Evolutionary conservation across 306 rosid species (phyloP), one percentile per base, ranked within the genome.

Genomic region (Quercus engelmannii): DNA sequence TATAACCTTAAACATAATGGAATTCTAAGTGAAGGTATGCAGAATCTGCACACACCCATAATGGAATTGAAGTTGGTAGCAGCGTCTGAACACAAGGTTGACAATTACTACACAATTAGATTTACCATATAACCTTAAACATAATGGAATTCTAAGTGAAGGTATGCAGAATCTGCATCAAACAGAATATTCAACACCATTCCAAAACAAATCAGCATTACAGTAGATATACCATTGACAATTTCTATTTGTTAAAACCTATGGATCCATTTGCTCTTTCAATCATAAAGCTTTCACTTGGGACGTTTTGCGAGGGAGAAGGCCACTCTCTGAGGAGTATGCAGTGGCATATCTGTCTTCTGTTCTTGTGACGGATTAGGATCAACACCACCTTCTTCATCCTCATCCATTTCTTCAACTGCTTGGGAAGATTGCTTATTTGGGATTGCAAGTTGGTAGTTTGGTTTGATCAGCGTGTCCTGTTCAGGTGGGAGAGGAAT

Each of bases 391-490:
- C 15, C 63, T 52, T 88, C 97, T 28, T 92, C 99, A 26, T 89
- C 95, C 56, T 85, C 91, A 76, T 91, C 95, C 9, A 82, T 92
- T 85, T 94, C 93, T 82, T 91, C 97, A 12, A 80, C 75, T 61
- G 90, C 88, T 79, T 85, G 93, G 1, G 88, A 80, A 33, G 92
- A 71, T 78, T 85, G 97, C 82, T 85, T 91, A 89, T 83, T 92
- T 26, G 96, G 94, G 79, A 93, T 73, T 7, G 85, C 93, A 72
- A 93, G 81, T 82, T 92, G 98, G 75, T 92, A 92, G 83, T 92
- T 94, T 12, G 98, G 94, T 73, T 85, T 82, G 81, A 92, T 82
- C 71, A 94, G 79, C 2, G 97, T 90, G 86, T 94, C 97, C 76
- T 88, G 92, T 54, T 94, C 96, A 0, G 91, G 92, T 25, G 97